Base-by-base conservation (phyloP, 352 stramenopile species). In the Elongisporangium prolatum region DNA sequence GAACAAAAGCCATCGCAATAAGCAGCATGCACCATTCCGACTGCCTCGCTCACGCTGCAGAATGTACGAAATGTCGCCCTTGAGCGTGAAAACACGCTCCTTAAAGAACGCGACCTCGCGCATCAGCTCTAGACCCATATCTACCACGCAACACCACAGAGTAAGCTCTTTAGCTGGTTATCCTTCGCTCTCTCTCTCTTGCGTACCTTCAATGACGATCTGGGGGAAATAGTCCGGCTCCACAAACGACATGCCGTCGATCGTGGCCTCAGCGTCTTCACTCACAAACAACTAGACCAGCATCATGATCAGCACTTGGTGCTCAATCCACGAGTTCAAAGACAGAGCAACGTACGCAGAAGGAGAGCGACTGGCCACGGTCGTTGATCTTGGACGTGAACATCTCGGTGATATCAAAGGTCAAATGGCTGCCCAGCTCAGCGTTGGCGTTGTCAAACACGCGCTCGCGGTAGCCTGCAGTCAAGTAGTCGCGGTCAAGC, bases 351-450 rank as follows among this genome's bases (percentile, higher is more conserved):
- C 65, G 28, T 52, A 85, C 81, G 22, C 74, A 80, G 56, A 93
- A 91, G 16, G 74, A 60, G 24, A 93, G 48, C 48, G 75, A 75
- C 18, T 73, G 68, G 21, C 80, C 74, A 50, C 73, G 67, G 14
- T 54, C 56, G 21, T 75, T 68, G 18, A 93, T 55, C 34, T 76
- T 85, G 8, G 60, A 60, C 18, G 77, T 64, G 21, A 92, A 83
- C 20, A 89, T 64, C 54, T 94, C 84, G 3, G 84, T 94, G 67
- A 94, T 88, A 63, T 94, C 84, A 59, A 91, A 92, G 18, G 71
- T 66, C 49, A 92, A 59, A 63, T 89, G 75, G 47, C 68, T 88
- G 47, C 84, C 82, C 34, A 91, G 64, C 49, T 77, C 67, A 3
- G 76, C 72, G 9, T 54, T 40, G 11, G 72, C 77, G 50, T 71